Base-by-base conservation (phyloP, 2,329 filamentous ascomycete genomes). In the Hypomyces perniciosus region DNA sequence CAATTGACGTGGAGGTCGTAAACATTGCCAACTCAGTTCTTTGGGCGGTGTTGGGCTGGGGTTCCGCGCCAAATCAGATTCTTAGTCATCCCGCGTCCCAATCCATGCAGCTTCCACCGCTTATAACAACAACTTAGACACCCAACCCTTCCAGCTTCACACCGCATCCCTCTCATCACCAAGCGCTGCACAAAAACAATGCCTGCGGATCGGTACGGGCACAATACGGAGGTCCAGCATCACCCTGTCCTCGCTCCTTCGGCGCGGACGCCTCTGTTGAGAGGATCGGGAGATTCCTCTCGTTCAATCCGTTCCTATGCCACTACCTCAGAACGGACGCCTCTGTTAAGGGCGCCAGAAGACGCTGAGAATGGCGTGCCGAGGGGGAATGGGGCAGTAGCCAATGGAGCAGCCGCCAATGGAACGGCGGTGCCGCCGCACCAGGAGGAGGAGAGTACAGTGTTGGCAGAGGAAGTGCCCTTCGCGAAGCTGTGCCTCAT, bases 401-500 rank as follows among this genome's bases (percentile, higher is more conserved):
- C 42, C 30, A 37, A 47, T 40, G 50, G 38, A 27, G 26, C 12
- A n/a, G 33, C 20, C n/a, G 41, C 42, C 30, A 37, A 47, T 40
- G 50, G 38, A 27, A n/a, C 20, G 44, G 44, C 52, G 5, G 51
- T 12, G 46, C 38, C 13, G 35, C 55, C 20, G 55, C 20, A 46
- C 8, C 57, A 68, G 12, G 71, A 72, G 6, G 69, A 73, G 10
- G 76, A 79, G 58, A 69, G 68, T 39, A 71, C 69, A 5, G 59
- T 80, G 40, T 58, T 81, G n/a, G 71, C 70, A 33, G 67, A 76
- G 27, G 71, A 79, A 49, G 63, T 79, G 20, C 74, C 74, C 2
- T 70, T 72, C 2, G 59, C 69, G 9, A 74, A 72, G 51, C 69
- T 84, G 8, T 70, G 69, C 51, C 63, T 83, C 46, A 82, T 80